phyloP scores from a whole-genome alignment of 768 basidiomycete species.

The Termitomyces sp. region DNA sequence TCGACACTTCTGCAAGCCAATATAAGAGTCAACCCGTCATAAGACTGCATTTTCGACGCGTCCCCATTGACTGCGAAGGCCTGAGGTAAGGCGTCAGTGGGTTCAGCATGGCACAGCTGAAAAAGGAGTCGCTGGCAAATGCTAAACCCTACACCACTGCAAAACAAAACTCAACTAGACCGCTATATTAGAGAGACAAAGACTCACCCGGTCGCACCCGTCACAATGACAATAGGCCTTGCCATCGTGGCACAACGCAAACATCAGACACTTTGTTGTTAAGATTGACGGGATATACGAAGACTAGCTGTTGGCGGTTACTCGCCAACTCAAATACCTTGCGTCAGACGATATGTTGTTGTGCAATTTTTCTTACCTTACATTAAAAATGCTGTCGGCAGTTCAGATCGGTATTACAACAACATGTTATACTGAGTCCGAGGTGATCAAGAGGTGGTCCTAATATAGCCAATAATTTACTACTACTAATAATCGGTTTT shows the following conservation, averaged over 20 bases:
- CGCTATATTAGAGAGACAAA: neutral
- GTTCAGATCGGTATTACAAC: too few species aligned
- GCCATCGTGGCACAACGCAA: slow-evolving; percentile 22
- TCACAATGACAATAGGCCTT: slow-evolving; percentile 58
- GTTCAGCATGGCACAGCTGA: slow-evolving; percentile 53
- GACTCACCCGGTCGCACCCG: slow-evolving; percentile 65
- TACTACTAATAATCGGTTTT: too few species aligned
- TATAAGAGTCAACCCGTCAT: slow-evolving; percentile 65
- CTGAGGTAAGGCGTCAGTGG: slow-evolving; percentile 50
- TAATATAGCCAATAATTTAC: too few species aligned
- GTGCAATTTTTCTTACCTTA: too few species aligned
- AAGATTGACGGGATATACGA: too few species aligned
- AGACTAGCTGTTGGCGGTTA: too few species aligned
- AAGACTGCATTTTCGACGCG: slow-evolving; percentile 14
- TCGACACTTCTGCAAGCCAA: slow-evolving; percentile 73
- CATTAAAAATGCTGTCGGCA: too few species aligned
- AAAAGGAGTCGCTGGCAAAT: slow-evolving; percentile 75
- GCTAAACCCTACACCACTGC: slow-evolving; percentile 80
- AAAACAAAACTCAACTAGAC: neutral
- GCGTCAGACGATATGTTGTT: too few species aligned
- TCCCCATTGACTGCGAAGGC: slow-evolving; percentile 23
- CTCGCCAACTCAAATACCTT: too few species aligned
- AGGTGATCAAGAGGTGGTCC: too few species aligned
- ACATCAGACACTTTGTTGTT: slow-evolving; percentile 19
- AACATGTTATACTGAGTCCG: too few species aligned